Conservation (phyloP, 2,329 filamentous ascomycete species). For the Parascedosporium putredinis region DNA sequence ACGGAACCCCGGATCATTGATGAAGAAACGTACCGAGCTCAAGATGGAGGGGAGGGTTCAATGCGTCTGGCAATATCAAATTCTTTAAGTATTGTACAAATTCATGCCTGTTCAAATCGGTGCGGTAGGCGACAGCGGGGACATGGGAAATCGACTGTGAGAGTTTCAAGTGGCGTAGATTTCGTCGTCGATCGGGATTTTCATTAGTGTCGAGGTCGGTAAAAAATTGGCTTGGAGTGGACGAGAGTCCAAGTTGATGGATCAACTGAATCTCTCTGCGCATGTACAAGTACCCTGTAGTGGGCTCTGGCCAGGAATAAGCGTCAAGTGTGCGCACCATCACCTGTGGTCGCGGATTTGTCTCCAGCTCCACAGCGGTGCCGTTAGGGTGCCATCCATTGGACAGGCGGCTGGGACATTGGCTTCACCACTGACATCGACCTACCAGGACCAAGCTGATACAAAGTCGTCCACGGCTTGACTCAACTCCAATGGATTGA, state of each 20-base stretch:
- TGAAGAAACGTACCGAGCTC: not conserved
- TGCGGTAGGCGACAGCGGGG: no score
- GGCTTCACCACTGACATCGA: not conserved
- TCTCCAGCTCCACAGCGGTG: constrained; percentile 6
- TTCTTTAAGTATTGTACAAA: no score
- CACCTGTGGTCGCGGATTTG: not conserved
- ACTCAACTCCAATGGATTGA: no score
- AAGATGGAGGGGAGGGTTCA: not conserved
- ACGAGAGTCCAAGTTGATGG: not conserved
- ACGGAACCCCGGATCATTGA: not conserved
- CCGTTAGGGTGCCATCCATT: constrained; percentile 12
- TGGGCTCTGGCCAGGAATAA: not conserved
- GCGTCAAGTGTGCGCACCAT: not conserved
- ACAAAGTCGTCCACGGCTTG: no score
- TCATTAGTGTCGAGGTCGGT: not conserved
- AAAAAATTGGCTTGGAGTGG: not conserved
- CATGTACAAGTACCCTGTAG: no score
- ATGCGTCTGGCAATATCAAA: not conserved
- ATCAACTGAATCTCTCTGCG: not conserved
- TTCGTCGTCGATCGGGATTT: constrained; percentile 1
- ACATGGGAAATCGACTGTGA: no score
- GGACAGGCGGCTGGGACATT: not conserved
- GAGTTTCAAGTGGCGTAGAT: not conserved
- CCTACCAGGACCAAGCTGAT: no score
- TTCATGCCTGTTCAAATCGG: no score